A percentile compares a stretch with the other conserved stretches of the same genome.
Conservation (phyloP, 2,329 filamentous ascomycete species). For the Talaromyces islandicus region DNA sequence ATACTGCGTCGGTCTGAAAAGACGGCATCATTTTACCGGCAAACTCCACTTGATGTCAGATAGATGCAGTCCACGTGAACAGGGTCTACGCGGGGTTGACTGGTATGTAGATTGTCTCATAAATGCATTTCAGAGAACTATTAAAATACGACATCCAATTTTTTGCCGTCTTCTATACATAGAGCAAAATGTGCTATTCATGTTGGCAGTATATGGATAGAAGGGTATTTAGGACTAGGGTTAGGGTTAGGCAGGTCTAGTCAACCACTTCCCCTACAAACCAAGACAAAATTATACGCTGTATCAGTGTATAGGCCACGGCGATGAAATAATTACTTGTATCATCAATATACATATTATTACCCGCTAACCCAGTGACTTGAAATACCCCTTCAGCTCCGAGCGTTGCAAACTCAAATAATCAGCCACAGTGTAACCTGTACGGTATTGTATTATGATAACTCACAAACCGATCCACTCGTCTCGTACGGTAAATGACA, state of each 20-base stretch:
- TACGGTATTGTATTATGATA: not conserved
- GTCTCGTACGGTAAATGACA: not conserved
- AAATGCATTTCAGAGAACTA: not conserved
- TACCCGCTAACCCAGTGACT: not conserved
- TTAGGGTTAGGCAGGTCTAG: not conserved
- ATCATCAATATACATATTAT: not conserved
- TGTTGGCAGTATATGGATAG: not conserved
- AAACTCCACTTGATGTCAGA: not conserved
- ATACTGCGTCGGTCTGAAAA: not conserved
- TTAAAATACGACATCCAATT: not conserved
- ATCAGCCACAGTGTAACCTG: not conserved
- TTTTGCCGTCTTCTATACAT: not conserved
- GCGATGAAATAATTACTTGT: not conserved
- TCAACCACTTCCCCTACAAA: not conserved
- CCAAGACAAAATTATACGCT: no score
- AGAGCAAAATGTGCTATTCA: not conserved
- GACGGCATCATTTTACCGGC: not conserved
- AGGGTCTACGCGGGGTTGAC: no score
- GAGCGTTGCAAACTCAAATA: not conserved
- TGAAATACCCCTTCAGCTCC: not conserved
- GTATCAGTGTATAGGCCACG: not conserved
- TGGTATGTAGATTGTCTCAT: not conserved
- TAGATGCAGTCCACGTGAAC: not conserved
- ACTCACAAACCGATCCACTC: not conserved
- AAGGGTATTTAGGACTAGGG: not conserved